Evolutionary conservation across 179 eudicot species (phyloP), one percentile per base, ranked within the genome.

Genomic region (Beta lomatogona): DNA sequence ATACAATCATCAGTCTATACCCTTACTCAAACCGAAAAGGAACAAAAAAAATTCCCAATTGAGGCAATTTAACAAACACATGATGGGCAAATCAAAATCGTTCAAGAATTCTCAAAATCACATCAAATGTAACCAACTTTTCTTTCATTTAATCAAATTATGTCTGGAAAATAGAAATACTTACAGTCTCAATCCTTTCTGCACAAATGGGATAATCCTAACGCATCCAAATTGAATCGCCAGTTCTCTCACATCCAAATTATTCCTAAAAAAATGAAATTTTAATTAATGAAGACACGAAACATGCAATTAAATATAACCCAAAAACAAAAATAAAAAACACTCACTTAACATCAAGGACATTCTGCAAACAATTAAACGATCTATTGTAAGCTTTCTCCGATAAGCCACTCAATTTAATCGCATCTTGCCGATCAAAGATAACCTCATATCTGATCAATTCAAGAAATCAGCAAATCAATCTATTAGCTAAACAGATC

Each of bases 161-260:
- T 45, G 13, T 21, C 2, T 3, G 21, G 11, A 59, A 5, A 46
- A 18, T 0, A 4, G 54, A 70, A 44, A 61, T 58, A 78, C 97
- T 90, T 90, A 96, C 99, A 86, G 83, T 52, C 89, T 83, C 63
- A 96, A 84, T 74, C 98, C 99, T 82, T 86, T 96, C 54, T 82
- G 89, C 55, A 92, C 97, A 66, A 94, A 82, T 28, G 98, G 99
- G 74, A 96, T 94, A 81, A 96, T 91, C 85, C 99, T 87, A 57
- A 95, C 88, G 58, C 99, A 92, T 73, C 98, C 99, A 77, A 96
- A 96, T 60, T 88, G 95, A 87, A 94, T 92, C 18, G 91, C 98
- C 57, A 96, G 36, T 83, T 94, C 98, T 84, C 98, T 87, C 68
- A 94, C 74, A 88, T 96, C 99, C 89, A 96, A 87, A 83, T 86